phyloP scores from a whole-genome alignment of 345 rosid species.

The Populus ilicifolia region DNA sequence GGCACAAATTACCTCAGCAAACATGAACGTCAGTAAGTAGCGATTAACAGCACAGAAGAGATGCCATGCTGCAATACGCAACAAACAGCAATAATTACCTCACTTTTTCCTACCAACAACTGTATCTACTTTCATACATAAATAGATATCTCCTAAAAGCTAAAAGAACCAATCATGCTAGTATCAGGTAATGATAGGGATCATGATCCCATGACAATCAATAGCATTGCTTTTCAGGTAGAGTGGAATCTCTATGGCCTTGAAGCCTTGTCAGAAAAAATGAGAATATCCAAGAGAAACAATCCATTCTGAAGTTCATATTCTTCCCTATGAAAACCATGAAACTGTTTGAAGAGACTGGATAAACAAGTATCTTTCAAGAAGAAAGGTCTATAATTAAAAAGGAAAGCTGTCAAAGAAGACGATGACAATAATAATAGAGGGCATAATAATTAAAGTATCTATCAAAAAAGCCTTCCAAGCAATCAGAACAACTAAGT shows the following conservation, averaged over 20 bases:
- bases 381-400: background rate
- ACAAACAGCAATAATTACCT: background rate
- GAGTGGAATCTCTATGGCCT: background rate
- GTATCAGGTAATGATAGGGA: background rate
- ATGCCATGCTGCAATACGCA: background rate
- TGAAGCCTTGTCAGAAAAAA: background rate
- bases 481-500: background rate
- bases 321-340: background rate
- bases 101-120: background rate
- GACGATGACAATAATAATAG: background rate
- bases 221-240: background rate
- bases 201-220: background rate
- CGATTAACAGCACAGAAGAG: background rate
- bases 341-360: background rate
- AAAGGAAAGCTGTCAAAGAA: background rate
- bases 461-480: background rate
- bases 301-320: background rate
- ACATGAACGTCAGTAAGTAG: background rate
- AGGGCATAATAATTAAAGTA: background rate
- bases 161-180: background rate
- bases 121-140: background rate
- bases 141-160: background rate
- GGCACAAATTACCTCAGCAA: background rate
- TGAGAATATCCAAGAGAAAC: background rate
- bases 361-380: background rate